phyloP scores from a whole-genome alignment of 768 basidiomycete species.

The Strobilomyces confusus region DNA sequence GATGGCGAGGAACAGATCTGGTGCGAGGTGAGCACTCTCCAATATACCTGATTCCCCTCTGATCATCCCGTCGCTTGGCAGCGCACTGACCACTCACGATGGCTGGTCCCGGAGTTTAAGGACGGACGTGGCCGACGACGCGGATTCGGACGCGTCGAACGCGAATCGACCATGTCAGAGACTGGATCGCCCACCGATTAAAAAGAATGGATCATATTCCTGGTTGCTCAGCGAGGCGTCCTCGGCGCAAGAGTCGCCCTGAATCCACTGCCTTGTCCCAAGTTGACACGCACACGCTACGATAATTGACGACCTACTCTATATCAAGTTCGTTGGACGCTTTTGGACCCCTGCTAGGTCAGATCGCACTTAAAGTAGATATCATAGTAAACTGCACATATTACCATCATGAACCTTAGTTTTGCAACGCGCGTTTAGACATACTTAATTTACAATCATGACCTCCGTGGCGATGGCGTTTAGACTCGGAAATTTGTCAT shows the following conservation, averaged over 20 bases:
- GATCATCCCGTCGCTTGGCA: not conserved
- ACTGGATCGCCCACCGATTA: conserved; percentile 2
- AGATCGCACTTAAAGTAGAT: not conserved
- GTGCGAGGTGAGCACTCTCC: conserved; percentile 9
- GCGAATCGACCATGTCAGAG: conserved; percentile 8
- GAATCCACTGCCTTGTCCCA: not conserved
- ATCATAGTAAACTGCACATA: not conserved
- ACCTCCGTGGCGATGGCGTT: too few relatives aligned
- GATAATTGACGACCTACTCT: not conserved
- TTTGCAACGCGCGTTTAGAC: too few relatives aligned
- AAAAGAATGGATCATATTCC: not conserved
- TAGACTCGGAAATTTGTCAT: too few relatives aligned
- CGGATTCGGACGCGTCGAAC: conserved; percentile 23
- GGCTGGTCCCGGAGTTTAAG: conserved; percentile 14
- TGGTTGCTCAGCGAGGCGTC: conserved; percentile 18
- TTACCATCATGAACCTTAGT: too few relatives aligned
- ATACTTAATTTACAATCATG: too few relatives aligned
- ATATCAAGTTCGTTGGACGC: not conserved
- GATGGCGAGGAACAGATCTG: conserved; percentile 12
- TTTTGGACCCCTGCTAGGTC: not conserved
- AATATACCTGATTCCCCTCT: not conserved
- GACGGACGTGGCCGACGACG: not conserved
- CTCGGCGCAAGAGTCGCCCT: conserved; percentile 3
- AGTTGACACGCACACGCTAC: not conserved
- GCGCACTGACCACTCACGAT: not conserved